A percentile compares a stretch with the other conserved stretches of the same genome.
These are phyloP conservation scores for Fusarium musae DNA, from an alignment of 2,329 filamentous ascomycete species.

Conservation along the genomic window DNA sequence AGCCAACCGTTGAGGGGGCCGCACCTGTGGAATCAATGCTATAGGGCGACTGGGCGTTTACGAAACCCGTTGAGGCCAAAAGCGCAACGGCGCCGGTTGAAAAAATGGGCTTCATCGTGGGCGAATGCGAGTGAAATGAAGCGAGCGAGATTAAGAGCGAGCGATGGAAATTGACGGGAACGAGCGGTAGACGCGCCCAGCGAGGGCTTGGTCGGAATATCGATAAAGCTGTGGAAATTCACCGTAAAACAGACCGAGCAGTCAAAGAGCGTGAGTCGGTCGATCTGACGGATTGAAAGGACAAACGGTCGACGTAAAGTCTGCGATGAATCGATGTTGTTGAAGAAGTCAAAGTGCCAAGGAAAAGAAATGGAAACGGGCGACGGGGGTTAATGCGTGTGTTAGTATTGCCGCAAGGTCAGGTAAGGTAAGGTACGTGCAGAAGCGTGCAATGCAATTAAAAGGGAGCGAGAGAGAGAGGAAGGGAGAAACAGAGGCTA, in stretches of 20 bases:
- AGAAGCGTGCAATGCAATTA: slow-evolving; percentile 23
- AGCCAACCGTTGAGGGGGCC: background rate
- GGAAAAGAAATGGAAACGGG: slow-evolving; percentile 37
- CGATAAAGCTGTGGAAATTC: background rate
- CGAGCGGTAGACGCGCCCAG: slow-evolving; percentile 34
- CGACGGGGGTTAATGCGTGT: slow-evolving; percentile 23
- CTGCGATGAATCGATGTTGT: slow-evolving; percentile 35
- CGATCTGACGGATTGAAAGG: slow-evolving; percentile 9
- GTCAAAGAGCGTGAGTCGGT: slow-evolving; percentile 7
- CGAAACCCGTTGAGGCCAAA: slow-evolving; percentile 35
- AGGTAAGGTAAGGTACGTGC: background rate
- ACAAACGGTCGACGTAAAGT: slow-evolving; percentile 18
- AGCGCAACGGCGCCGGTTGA: slow-evolving; percentile 37
- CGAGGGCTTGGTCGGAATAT: slow-evolving; percentile 16
- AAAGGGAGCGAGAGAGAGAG: slow-evolving; percentile 25
- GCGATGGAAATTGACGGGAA: background rate
- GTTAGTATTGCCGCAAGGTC: background rate
- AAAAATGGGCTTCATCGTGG: slow-evolving; percentile 40
- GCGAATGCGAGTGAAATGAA: background rate
- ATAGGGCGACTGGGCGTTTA: slow-evolving; percentile 40
- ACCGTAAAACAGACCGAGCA: slow-evolving; percentile 2
- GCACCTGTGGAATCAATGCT: slow-evolving; percentile 42
- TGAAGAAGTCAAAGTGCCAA: slow-evolving; percentile 42
- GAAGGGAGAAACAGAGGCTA: slow-evolving; percentile 26
- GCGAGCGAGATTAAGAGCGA: slow-evolving; percentile 14